Conservation (phyloP, 768 basidiomycete genomes). For the Tricholoma flavovirens region DNA sequence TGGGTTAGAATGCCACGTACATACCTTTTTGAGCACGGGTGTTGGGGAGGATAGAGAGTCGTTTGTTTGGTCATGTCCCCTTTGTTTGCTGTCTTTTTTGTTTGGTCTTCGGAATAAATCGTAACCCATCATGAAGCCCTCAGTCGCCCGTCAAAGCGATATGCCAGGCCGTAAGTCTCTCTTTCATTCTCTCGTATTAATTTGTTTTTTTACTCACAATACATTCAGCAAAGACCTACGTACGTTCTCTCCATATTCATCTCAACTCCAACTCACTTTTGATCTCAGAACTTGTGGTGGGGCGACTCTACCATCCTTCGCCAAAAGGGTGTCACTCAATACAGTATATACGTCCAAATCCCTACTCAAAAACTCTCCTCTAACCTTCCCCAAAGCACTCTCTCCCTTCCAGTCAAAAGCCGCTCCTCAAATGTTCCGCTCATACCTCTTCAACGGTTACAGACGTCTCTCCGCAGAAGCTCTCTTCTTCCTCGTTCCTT, state of each 20-base stretch:
- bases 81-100: neutral
- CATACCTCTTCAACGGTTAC: constrained; percentile 86
- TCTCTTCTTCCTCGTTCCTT: constrained; percentile 75
- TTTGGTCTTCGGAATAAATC: constrained; percentile 18
- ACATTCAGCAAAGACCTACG: constrained; percentile 67
- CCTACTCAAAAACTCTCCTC: neutral
- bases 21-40: too few relatives aligned
- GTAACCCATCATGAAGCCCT: constrained; percentile 51
- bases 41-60: too few relatives aligned
- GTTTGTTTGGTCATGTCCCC: too few relatives aligned
- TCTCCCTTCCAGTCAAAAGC: constrained; percentile 81
- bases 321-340: constrained; percentile 71
- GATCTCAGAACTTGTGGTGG: constrained; percentile 86
- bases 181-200: neutral
- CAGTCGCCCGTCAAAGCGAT: constrained; percentile 53
- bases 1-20: too few relatives aligned
- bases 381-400: constrained; percentile 43
- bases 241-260: constrained; percentile 37
- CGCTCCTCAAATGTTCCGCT: constrained; percentile 61
- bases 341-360: constrained; percentile 62
- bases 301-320: constrained; percentile 62
- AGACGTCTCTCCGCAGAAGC: constrained; percentile 66
- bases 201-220: neutral
- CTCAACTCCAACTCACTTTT: neutral
- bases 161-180: constrained; percentile 79